Evolutionary conservation across 2,329 filamentous ascomycete genomes (phyloP).

Genomic region (Neofusicoccum ribis): DNA sequence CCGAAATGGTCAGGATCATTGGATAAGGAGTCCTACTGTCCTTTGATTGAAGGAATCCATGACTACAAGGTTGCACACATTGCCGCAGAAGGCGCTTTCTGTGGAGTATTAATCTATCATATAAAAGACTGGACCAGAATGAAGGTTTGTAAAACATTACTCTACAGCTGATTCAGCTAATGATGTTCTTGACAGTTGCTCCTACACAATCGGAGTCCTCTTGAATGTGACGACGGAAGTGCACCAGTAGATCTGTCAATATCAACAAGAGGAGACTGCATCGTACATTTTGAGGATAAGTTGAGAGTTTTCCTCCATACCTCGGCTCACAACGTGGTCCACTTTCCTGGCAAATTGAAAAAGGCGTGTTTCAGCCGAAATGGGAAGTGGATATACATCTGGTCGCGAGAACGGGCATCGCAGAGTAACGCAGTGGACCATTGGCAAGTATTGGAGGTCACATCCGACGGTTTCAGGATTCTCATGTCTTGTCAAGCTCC

Average conservation of each 20-base stretch:
- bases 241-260: background rate
- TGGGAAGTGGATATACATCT: background rate
- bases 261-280: background rate
- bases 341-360: background rate
- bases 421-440: background rate
- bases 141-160: background rate
- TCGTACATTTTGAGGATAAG: background rate
- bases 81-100: background rate
- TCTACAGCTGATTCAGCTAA: background rate
- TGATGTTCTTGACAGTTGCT: background rate
- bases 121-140: background rate
- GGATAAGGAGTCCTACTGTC: background rate
- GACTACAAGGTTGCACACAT: background rate
- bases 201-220: background rate
- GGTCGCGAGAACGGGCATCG: background rate
- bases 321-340: background rate
- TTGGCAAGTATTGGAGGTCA: background rate
- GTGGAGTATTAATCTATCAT: background rate
- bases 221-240: background rate
- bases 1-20: background rate
- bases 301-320: background rate
- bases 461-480: background rate
- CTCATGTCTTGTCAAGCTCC: background rate
- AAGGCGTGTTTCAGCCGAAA: background rate
- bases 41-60: background rate